Percentiles rank a stretch among this genome's conserved stretches.
These are phyloP conservation scores for Diplodia corticola DNA, from an alignment of 2,329 filamentous ascomycete species.

Conservation along the genomic window DNA sequence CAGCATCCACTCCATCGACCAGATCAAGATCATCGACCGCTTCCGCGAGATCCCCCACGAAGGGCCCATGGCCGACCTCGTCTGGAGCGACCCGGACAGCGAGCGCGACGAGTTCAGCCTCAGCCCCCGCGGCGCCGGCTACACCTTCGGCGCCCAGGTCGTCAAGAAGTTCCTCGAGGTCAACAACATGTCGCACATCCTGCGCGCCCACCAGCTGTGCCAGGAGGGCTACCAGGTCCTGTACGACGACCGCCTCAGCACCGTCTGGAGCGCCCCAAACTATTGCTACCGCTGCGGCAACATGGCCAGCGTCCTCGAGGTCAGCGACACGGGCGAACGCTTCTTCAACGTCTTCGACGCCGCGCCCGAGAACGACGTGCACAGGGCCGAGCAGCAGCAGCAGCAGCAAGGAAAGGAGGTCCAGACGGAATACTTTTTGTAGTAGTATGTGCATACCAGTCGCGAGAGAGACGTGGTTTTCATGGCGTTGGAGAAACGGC, in stretches of 20 bases:
- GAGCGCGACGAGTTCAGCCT: slow-evolving; percentile 96
- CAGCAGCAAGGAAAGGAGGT: slow-evolving; percentile 71
- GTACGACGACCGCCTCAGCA: slow-evolving; percentile 91
- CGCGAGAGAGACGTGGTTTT: background rate
- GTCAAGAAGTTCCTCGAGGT: slow-evolving; percentile 98
- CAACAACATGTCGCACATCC: slow-evolving; percentile 95
- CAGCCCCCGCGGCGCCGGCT: slow-evolving; percentile 88
- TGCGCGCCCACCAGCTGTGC: slow-evolving; percentile 96
- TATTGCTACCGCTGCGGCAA: slow-evolving; percentile 97
- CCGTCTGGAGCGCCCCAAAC: slow-evolving; percentile 80
- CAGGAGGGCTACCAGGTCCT: slow-evolving; percentile 97
- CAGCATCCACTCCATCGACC: slow-evolving; percentile 95
- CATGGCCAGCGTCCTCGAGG: slow-evolving; percentile 94
- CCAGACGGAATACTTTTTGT: slow-evolving; percentile 68
- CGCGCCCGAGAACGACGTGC: slow-evolving; percentile 89
- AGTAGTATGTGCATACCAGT: slow-evolving; percentile 35
- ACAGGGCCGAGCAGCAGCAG: slow-evolving; percentile 77
- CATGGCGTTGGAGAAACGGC: slow-evolving; percentile 4
- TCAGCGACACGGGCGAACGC: slow-evolving; percentile 86
- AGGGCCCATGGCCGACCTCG: slow-evolving; percentile 97
- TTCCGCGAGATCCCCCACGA: slow-evolving; percentile 99
- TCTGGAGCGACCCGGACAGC: slow-evolving; percentile 98
- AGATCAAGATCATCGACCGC: slow-evolving; percentile 99
- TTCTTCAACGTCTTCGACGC: slow-evolving; percentile 99
- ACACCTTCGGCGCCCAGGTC: slow-evolving; percentile 96